Evolutionary conservation across 495 filamentous ascomycete genomes (phyloP).

Genomic region (Cercophora sp.): DNA sequence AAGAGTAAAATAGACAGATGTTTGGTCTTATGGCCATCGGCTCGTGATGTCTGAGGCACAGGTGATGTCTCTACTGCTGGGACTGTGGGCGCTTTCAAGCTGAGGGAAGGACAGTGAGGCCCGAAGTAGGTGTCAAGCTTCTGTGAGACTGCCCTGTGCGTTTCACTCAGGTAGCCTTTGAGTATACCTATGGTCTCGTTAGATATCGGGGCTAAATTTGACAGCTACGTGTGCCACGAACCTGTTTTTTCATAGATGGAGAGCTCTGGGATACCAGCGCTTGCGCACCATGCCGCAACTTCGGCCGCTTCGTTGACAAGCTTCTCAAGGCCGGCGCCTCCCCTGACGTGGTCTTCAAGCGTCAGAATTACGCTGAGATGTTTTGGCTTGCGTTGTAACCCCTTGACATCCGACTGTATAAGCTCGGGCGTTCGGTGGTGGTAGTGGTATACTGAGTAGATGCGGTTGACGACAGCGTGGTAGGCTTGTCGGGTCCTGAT

Average conservation of each 20-base stretch:
- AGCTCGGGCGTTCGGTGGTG: constrained; percentile 91
- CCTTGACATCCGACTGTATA: constrained; percentile 81
- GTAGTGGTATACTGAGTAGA: constrained; percentile 78
- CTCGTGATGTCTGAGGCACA: constrained; percentile 16
- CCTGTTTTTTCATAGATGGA: constrained; percentile 91
- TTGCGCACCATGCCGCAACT: constrained; percentile 84
- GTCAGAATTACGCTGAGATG: constrained; percentile 87
- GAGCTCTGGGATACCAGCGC: constrained; percentile 76
- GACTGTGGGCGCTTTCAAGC: constrained; percentile 72
- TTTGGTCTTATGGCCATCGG: constrained; percentile 17
- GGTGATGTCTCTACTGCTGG: constrained; percentile 47
- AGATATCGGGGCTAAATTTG: not conserved
- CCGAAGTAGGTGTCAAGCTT: constrained; percentile 85
- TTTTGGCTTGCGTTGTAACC: constrained; percentile 64
- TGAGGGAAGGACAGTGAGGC: constrained; percentile 58
- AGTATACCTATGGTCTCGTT: constrained; percentile 58
- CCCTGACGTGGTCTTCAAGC: constrained; percentile 62
- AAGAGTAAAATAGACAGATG: constrained; percentile 81
- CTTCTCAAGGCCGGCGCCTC: constrained; percentile 65
- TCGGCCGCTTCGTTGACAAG: constrained; percentile 88
- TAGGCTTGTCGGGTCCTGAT: constrained; percentile 75
- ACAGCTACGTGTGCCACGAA: constrained; percentile 33
- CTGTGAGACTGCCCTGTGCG: constrained; percentile 65
- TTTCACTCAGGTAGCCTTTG: constrained; percentile 75
- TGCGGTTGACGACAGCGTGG: constrained; percentile 67